phyloP scores from a whole-genome alignment of 306 rosid species.

The Cucurbita argyrosperma region DNA sequence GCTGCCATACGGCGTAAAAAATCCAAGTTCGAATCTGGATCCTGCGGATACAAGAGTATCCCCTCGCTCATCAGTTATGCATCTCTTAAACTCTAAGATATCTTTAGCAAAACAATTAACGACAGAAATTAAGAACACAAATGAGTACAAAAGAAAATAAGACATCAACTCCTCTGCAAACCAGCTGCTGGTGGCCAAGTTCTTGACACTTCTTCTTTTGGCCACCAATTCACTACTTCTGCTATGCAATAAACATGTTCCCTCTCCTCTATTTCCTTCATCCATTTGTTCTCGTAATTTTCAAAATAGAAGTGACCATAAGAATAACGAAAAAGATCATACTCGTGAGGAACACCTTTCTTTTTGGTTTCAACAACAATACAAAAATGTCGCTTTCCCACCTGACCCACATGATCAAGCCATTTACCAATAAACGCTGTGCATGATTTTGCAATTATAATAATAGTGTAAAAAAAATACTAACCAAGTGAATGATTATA shows the following conservation, averaged over 20 bases:
- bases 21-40: conserved; percentile 44
- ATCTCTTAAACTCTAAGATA: conserved; percentile 17
- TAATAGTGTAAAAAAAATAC: background rate
- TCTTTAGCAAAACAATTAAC: conserved; percentile 35
- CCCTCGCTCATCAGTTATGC: conserved; percentile 6
- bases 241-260: background rate
- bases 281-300: background rate
- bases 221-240: conserved; percentile 9
- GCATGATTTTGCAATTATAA: background rate
- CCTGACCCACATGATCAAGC: background rate
- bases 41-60: conserved; percentile 48
- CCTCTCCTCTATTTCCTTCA: background rate
- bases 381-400: background rate
- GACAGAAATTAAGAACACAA: conserved; percentile 17
- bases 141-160: conserved; percentile 14
- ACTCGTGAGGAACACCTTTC: background rate
- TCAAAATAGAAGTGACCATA: background rate
- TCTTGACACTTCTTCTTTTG: conserved; percentile 21
- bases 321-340: background rate
- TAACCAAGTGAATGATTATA: background rate
- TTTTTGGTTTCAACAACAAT: background rate
- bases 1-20: conserved; percentile 59
- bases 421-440: background rate
- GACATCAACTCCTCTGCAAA: conserved; percentile 20
- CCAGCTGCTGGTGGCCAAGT: conserved; percentile 15